Conservation (phyloP, 1,284 basidiomycete species). For the Termitomyces sp. region DNA sequence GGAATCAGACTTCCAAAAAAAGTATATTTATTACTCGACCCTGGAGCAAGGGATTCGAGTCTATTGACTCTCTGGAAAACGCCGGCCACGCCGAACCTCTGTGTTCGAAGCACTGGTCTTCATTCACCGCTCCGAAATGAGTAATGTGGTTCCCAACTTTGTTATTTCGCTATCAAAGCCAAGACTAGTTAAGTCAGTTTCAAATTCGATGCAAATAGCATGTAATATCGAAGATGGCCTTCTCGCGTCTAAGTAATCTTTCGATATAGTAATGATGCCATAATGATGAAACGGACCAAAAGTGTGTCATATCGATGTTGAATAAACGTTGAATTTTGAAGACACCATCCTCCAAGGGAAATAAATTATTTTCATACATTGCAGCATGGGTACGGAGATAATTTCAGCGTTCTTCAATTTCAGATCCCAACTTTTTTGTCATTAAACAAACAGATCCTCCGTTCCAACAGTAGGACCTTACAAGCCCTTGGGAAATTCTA, state of each 20-base stretch:
- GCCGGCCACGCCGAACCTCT: constrained; percentile 8
- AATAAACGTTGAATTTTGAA: neutral
- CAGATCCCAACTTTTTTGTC: neutral
- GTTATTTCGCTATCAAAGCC: neutral
- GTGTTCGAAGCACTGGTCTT: neutral
- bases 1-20: constrained; percentile 12
- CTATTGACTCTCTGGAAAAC: constrained; percentile 13
- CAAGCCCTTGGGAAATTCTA: neutral
- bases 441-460: neutral
- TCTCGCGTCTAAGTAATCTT: neutral
- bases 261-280: too few relatives aligned
- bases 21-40: constrained; percentile 6
- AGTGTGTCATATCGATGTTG: neutral
- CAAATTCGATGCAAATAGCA: neutral
- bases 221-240: neutral
- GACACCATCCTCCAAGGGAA: neutral
- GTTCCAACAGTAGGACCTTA: neutral
- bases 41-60: constrained; percentile 8
- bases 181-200: neutral
- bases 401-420: neutral
- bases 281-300: neutral
- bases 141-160: constrained; percentile 1
- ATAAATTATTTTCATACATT: neutral
- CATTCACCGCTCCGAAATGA: constrained; percentile 5
- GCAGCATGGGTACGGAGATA: neutral